Evolutionary conservation across 2,329 filamentous ascomycete species (phyloP).

Genomic region (Paramyrothecium sp.): DNA sequence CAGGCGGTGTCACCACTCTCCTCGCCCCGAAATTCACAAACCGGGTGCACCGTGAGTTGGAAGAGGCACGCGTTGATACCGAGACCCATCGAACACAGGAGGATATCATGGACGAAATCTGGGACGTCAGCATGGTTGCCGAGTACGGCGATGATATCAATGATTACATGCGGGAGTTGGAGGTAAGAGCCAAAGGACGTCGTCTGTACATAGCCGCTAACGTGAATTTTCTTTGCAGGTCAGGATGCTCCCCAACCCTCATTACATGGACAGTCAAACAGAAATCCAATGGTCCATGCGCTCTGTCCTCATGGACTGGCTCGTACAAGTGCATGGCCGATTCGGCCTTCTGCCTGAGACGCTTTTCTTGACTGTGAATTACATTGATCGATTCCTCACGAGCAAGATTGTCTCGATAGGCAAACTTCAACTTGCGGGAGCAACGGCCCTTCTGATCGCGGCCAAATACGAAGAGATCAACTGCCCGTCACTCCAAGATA

Average conservation of each 20-base stretch:
- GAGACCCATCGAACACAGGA: conserved; percentile 67
- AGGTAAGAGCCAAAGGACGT: conserved; percentile 54
- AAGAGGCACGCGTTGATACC: conserved; percentile 62
- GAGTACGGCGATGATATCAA: conserved; percentile 98
- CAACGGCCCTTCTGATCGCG: conserved; percentile 92
- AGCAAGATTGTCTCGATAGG: conserved; percentile 92
- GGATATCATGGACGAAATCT: conserved; percentile 83
- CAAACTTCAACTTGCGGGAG: conserved; percentile 93
- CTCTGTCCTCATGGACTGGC: conserved; percentile 94
- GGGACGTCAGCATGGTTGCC: conserved; percentile 96
- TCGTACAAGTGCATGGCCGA: conserved; percentile 91
- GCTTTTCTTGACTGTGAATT: conserved; percentile 91
- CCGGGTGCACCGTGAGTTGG: conserved; percentile 71
- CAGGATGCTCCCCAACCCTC: conserved; percentile 79
- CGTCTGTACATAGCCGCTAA: conserved; percentile 18
- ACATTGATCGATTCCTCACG: conserved; percentile 94
- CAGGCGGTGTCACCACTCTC: conserved; percentile 52
- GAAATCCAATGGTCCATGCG: conserved; percentile 99
- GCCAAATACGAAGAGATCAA: conserved; percentile 99
- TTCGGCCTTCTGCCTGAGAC: conserved; percentile 93
- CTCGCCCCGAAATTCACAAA: conserved; percentile 71
- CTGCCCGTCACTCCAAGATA: conserved; percentile 90
- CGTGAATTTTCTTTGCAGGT: conserved; percentile 42
- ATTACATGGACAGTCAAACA: conserved; percentile 97
- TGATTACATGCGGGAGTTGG: conserved; percentile 82